Evolutionary conservation across 768 basidiomycete genomes (phyloP), one percentile per base, ranked within the genome.

Genomic region (Mrakia gelida): DNA sequence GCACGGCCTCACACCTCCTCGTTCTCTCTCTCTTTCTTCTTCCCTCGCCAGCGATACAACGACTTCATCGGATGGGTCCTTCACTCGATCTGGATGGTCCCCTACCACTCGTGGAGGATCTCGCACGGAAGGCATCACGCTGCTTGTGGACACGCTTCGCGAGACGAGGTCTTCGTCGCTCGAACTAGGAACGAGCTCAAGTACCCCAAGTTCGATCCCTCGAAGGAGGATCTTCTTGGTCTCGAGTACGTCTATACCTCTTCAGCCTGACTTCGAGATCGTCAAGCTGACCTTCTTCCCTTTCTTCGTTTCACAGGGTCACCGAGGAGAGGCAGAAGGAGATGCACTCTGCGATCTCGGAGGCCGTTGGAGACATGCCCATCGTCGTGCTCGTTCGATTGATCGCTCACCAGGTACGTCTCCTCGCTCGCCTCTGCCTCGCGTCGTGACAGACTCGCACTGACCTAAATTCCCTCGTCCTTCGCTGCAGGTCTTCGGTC

Each of bases 101-200:
- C 96, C 6, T 99, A 94, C 86, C 94, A 98, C 83, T 92, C 94
- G 9, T 98, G 95, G 96, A 89, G 94, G 80, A 93, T 97, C 83
- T 91, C 90, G 67, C 96, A 98, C 84, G 93, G 89, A 38, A 93
- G 94, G 84, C 96, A 99, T 85, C 96, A 99, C 84, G 96, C 96
- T 23, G 91, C 92, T 0, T 97, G 95, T 7, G 92, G 88, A n/a
- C 95, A 97, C 85, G 89, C 96, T 89, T 92, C 92, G 43, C 90
- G 95, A 81, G 96, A 98, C 81, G 95, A 98, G 83, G 96, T 98
- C 79, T 97, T 93, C 81, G 94, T 98, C 6, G 95, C 96, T 71
- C 85, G 88, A 81, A 96, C 96, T 28, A 91, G 94, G 63, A 90
- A 90, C 21, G 86, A 92, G 52, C 84, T 88, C n/a, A 89, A 84